These are phyloP conservation scores for Fusarium sp. DNA, from an alignment of 2,329 filamentous ascomycete genomes.

Conservation along the genomic window DNA sequence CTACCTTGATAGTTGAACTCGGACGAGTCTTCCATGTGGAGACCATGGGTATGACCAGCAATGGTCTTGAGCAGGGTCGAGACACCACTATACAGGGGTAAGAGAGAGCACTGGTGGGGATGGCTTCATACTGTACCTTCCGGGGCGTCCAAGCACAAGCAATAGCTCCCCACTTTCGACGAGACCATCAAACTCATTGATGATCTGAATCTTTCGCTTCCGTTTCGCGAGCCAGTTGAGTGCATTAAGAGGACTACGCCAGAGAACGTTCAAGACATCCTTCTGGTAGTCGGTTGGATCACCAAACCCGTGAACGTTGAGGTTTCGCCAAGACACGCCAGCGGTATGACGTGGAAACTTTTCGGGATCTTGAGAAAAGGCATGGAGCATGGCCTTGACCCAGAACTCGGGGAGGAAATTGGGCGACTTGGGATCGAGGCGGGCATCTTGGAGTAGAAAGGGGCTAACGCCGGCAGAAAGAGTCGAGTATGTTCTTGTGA, in stretches of 20 bases:
- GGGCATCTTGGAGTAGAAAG: conserved; percentile 18
- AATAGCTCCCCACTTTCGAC: conserved; percentile 30
- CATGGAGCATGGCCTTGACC: conserved; percentile 24
- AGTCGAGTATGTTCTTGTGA: conserved; percentile 20
- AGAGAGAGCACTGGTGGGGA: background rate
- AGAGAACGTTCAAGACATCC: conserved; percentile 23
- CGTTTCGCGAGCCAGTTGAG: conserved; percentile 4
- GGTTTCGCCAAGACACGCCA: conserved; percentile 24
- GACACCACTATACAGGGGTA: conserved; percentile 14
- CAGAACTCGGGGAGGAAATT: conserved; percentile 22
- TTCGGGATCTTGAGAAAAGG: conserved; percentile 29
- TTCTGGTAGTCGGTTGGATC: conserved; percentile 25
- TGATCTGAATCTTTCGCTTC: conserved; percentile 24
- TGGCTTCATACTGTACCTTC: conserved; percentile 22
- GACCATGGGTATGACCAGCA: conserved; percentile 24
- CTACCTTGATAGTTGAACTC: conserved; percentile 30
- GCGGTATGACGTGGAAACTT: conserved; percentile 31
- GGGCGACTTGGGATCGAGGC: conserved; percentile 26
- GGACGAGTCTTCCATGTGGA: conserved; percentile 17
- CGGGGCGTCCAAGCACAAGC: conserved; percentile 27
- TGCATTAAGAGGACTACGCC: conserved; percentile 10
- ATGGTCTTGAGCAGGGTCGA: conserved; percentile 32
- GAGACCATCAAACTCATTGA: conserved; percentile 28
- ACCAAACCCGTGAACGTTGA: conserved; percentile 25
- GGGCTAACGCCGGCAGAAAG: conserved; percentile 11